phyloP scores from a whole-genome alignment of 371 early-diverging fungal species.

The Blastocladiella emersonii region DNA sequence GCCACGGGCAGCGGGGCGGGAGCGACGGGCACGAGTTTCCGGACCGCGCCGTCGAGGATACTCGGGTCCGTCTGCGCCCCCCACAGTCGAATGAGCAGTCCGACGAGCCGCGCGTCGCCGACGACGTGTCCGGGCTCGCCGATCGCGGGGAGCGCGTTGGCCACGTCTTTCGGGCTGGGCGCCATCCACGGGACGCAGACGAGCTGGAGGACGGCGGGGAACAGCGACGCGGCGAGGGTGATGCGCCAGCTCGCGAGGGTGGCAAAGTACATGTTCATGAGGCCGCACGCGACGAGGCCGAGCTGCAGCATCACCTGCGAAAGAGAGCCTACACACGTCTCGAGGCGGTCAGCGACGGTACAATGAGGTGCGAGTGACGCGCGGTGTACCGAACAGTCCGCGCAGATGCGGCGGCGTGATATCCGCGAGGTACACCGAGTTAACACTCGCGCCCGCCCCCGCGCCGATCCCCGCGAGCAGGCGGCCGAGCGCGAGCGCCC shows the following conservation, averaged over 20 bases:
- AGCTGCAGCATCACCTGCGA: background rate
- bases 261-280: background rate
- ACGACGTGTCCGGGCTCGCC: too few relatives aligned
- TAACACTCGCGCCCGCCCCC: conserved; percentile 67
- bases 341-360: background rate
- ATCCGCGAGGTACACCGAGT: conserved; percentile 75
- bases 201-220: background rate
- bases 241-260: background rate
- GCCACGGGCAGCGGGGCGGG: too few relatives aligned
- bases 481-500: conserved; percentile 52
- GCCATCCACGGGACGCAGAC: background rate
- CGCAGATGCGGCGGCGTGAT: conserved; percentile 57
- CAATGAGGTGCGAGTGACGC: background rate
- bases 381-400: conserved; percentile 37
- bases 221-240: background rate
- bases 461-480: conserved; percentile 71
- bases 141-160: too few relatives aligned
- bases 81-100: too few relatives aligned
- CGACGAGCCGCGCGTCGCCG: too few relatives aligned
- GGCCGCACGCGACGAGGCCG: background rate
- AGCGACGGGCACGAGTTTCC: too few relatives aligned
- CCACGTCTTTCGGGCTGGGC: too few relatives aligned
- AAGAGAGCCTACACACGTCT: background rate
- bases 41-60: too few relatives aligned
- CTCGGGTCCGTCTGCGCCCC: too few relatives aligned